Percentiles rank a stretch among this genome's conserved stretches.
Conservation (phyloP, 2,329 filamentous ascomycete genomes). For the Colletotrichum musicola region DNA sequence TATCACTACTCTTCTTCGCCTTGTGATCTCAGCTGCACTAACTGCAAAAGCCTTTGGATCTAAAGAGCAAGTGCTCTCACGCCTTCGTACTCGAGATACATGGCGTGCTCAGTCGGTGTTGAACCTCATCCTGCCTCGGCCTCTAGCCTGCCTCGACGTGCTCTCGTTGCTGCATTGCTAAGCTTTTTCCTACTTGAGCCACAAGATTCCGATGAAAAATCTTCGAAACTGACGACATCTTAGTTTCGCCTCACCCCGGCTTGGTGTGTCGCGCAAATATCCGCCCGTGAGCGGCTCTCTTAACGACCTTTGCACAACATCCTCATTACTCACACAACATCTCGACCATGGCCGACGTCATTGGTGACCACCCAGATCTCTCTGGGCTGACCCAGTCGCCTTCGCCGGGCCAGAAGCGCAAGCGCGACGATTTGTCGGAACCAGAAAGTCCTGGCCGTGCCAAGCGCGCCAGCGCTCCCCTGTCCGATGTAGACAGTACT, state of each 20-base stretch:
- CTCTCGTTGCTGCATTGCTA: no score
- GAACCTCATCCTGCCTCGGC: no score
- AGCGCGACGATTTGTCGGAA: conserved; percentile 60
- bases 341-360: conserved; percentile 60
- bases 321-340: background rate
- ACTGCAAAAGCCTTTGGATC: background rate
- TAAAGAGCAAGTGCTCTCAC: conserved; percentile 23
- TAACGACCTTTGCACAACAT: conserved; percentile 5
- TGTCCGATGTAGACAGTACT: conserved; percentile 57
- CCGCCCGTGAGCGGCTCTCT: background rate
- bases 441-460: conserved; percentile 62
- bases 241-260: background rate
- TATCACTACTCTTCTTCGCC: background rate
- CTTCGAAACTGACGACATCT: conserved; percentile 1
- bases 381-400: conserved; percentile 50
- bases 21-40: background rate
- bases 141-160: no score
- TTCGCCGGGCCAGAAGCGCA: conserved; percentile 66
- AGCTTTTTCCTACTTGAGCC: no score
- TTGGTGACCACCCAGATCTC: conserved; percentile 63
- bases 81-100: background rate
- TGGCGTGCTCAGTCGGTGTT: background rate
- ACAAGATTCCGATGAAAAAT: no score
- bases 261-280: background rate
- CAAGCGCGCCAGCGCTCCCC: conserved; percentile 64